Base-by-base conservation (phyloP, 306 rosid species). In the Comarum palustre region DNA sequence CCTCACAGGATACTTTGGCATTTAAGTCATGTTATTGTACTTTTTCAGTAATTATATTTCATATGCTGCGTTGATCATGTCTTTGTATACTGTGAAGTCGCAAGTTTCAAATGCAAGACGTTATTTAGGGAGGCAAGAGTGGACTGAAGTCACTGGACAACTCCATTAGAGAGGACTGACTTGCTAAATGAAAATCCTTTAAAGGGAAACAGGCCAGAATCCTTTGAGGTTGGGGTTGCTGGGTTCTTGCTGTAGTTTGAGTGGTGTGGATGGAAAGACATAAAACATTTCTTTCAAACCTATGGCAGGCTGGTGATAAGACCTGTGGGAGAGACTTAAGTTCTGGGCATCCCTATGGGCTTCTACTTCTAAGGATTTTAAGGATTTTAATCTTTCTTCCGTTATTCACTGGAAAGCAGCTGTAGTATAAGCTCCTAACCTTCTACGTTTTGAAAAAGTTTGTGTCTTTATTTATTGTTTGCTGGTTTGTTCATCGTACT, bases 401-500 rank as follows among this genome's bases (percentile, higher is more conserved):
- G 2, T 38, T 38, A 38, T 6, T 38, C 2, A 38, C 41, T 38
- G 41, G 41, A 8, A 38, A 7, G 41, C 41, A 38, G 10, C 13
- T 42, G 46, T 42, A 42, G 14, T 42, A 8, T 42, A 10, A 42
- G 46, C 46, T 14, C 46, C 6, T 42, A 42, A 11, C 13, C 10
- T 10, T 11, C 32, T 51, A 19, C 27, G 1, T 29, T 59, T 17
- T 12, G 29, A 77, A 43, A 73, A 36, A 3, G 1, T 61, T 31
- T 8, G 1, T 15, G 0, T 63, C 24, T n/a, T 8, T 63, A 32
- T 36, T 8, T 63, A 16, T 34, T 34, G 31, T 22, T 63, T 38
- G 16, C 19, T 72, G 79, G 71, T 75, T 64, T 78, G 61, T 55
- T 55, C 61, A 22, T n/a, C 6, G 47, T 54, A 59, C 42, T 75